A percentile compares a stretch with the other conserved stretches of the same genome.
phyloP scores from a whole-genome alignment of 805 yeast species.

The Sugiyamaella marilandica region DNA sequence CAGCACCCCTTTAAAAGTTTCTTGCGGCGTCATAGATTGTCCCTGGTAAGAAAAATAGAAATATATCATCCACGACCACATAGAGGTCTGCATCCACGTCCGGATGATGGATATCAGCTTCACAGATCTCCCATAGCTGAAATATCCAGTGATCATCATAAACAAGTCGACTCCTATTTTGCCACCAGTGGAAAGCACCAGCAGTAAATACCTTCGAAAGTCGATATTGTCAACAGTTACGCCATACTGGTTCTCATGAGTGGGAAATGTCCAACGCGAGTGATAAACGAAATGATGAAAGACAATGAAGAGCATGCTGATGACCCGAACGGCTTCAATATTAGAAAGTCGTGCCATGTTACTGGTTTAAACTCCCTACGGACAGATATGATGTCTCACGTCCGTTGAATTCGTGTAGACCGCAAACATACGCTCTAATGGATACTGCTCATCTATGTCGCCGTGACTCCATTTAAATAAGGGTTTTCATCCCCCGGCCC shows the following conservation, averaged over 20 bases:
- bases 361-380: no score
- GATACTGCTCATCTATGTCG: no score
- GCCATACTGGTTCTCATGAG: no score
- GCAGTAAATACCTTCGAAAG: no score
- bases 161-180: constrained; percentile 7
- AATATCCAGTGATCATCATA: constrained; percentile 9
- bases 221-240: no score
- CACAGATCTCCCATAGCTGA: not conserved
- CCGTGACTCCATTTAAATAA: no score
- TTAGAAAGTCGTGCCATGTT: constrained; percentile 7
- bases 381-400: no score
- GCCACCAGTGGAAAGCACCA: not conserved
- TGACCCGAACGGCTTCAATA: constrained; percentile 5
- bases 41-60: no score
- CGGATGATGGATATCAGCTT: not conserved
- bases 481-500: no score
- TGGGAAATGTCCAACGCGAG: constrained; percentile 1
- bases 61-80: constrained; percentile 4
- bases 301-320: constrained; percentile 3
- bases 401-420: no score
- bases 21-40: no score
- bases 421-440: no score
- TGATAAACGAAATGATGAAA: constrained; percentile 1
- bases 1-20: not conserved
- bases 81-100: constrained; percentile 4